phyloP scores from a whole-genome alignment of 208 protist genomes.

The Trichomonas vaginalis region DNA sequence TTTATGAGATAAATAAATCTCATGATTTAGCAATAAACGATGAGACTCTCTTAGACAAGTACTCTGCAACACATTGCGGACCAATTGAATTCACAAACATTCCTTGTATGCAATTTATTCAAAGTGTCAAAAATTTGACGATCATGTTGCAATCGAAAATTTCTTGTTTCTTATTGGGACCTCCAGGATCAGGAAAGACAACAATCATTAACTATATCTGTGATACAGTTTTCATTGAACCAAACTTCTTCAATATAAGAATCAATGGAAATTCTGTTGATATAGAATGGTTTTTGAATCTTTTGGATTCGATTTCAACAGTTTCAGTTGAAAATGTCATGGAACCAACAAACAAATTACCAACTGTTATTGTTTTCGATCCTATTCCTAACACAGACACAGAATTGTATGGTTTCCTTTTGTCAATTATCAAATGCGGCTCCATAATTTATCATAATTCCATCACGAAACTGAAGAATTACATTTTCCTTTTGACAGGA shows the following conservation, averaged over 20 bases:
- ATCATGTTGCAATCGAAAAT: background rate
- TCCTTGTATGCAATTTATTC: background rate
- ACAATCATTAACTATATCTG: background rate
- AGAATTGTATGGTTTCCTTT: background rate
- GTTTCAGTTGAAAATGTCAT: background rate
- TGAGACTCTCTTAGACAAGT: background rate
- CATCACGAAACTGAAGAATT: background rate
- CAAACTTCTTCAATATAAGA: background rate
- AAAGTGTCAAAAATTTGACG: background rate
- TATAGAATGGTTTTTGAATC: background rate
- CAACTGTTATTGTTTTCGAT: background rate
- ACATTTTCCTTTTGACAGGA: background rate
- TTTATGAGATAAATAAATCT: background rate
- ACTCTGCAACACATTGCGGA: background rate
- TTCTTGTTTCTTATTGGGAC: background rate
- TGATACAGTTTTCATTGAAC: background rate
- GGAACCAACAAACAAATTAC: background rate
- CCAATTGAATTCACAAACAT: background rate
- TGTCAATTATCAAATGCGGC: background rate
- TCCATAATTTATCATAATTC: background rate
- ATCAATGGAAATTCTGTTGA: background rate
- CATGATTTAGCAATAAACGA: background rate
- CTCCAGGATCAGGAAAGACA: background rate
- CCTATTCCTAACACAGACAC: background rate
- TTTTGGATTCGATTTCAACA: background rate